Evolutionary conservation across 1,139 yeast genomes (phyloP), one percentile per base, ranked within the genome.

Genomic region (Hyphopichia khmerensis): DNA sequence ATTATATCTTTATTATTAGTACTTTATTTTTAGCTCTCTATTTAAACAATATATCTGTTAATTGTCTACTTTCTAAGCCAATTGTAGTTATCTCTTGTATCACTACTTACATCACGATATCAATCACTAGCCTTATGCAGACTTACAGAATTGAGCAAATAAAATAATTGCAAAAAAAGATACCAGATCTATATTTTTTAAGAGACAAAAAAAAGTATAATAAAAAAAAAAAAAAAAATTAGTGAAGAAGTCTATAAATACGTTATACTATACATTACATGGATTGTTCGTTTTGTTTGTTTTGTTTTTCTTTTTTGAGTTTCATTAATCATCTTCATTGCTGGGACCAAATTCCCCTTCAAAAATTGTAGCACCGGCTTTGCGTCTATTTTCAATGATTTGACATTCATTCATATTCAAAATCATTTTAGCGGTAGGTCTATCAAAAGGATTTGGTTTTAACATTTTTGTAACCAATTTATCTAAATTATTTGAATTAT

Each of bases 281-380:
- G n/a, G n/a, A n/a, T n/a, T n/a, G n/a, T n/a, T n/a, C n/a, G n/a
- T n/a, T n/a, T n/a, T n/a, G n/a, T n/a, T n/a, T n/a, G n/a, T n/a
- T n/a, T n/a, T n/a, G n/a, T n/a, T n/a, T n/a, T n/a, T n/a, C n/a
- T n/a, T n/a, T n/a, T n/a, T n/a, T n/a, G n/a, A n/a, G n/a, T n/a
- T n/a, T n/a, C n/a, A n/a, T 29, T 18, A 36, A 9, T 36, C 33
- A 13, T 56, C 58, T 36, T 62, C 65, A 38, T 59, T 59, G 39
- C 51, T 51, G 8, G 98, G 97, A 0, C 99, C 99, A 62, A 79
- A 91, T 54, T 93, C 98, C 32, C 98, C 99, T 65, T 93, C 99
- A 55, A 85, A 95, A 50, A 93, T 87, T 2, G 93, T 87, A 1
- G 98, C 97, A 2, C 99, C 99, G 3, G 96, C 91, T 59, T 87